Evolutionary conservation across 805 yeast genomes (phyloP).

Genomic region (Metschnikowia lunata): DNA sequence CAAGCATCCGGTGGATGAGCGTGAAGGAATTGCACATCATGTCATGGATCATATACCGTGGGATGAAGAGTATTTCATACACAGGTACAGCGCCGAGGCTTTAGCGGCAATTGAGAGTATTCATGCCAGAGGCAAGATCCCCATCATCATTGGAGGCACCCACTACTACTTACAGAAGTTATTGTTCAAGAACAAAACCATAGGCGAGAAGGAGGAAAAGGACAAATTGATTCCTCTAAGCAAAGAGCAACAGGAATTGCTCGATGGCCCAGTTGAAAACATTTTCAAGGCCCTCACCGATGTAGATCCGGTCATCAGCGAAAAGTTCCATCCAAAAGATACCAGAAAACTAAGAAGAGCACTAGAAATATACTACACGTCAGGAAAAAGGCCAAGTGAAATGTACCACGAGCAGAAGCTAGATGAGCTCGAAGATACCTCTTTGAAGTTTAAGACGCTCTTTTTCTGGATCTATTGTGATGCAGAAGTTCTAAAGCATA

Average conservation of each 20-base stretch:
- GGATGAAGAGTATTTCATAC: slow-evolving; percentile 78
- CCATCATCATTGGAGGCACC: slow-evolving; percentile 93
- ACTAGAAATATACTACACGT: slow-evolving; percentile 67
- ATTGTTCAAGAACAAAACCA: slow-evolving; percentile 64
- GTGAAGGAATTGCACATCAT: slow-evolving; percentile 77
- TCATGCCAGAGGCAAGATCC: slow-evolving; percentile 62
- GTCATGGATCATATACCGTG: slow-evolving; percentile 80
- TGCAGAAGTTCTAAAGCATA: slow-evolving; percentile 46
- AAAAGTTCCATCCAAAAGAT: slow-evolving; percentile 91
- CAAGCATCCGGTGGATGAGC: slow-evolving; percentile 80
- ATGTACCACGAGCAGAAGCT: slow-evolving; percentile 59
- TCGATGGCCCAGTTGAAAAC: slow-evolving; percentile 52
- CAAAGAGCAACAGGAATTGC: slow-evolving; percentile 30
- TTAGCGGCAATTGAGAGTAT: slow-evolving; percentile 56
- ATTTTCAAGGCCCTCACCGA: slow-evolving; percentile 46
- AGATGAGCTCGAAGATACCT: slow-evolving; percentile 38
- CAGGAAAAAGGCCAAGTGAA: slow-evolving; percentile 66
- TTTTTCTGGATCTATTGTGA: slow-evolving; percentile 82
- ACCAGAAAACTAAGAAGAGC: slow-evolving; percentile 73
- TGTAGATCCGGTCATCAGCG: slow-evolving; percentile 68
- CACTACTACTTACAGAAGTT: slow-evolving; percentile 86
- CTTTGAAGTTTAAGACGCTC: slow-evolving; percentile 56
- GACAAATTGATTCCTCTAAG: slow-evolving; percentile 31
- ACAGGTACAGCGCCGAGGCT: slow-evolving; percentile 75
- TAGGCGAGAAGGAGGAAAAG: slow-evolving; percentile 30